Percentiles rank a stretch among this genome's conserved stretches.
phyloP scores from a whole-genome alignment of 257 asterid species.

The Eustoma russellianum region DNA sequence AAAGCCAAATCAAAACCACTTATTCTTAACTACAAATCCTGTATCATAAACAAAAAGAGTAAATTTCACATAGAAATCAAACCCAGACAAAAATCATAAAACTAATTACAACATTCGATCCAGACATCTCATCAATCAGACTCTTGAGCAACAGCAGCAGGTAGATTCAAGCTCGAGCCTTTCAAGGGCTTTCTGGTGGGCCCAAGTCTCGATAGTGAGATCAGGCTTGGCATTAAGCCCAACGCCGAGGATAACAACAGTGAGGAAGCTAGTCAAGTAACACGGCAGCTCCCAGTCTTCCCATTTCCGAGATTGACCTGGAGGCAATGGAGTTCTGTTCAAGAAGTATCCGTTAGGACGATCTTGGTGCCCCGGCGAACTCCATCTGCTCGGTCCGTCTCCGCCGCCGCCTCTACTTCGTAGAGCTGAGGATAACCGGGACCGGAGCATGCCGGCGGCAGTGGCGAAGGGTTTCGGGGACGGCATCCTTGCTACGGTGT shows the following conservation, averaged over 20 bases:
- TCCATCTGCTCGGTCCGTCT: constrained; percentile 59
- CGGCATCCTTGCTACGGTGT: constrained; percentile 30
- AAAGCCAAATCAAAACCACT: constrained; percentile 4
- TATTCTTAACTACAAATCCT: too few species aligned
- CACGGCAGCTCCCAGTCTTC: constrained; percentile 98
- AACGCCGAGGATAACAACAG: constrained; percentile 74
- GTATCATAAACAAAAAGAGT: too few species aligned
- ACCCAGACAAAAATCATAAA: background rate
- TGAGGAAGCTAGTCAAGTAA: constrained; percentile 70
- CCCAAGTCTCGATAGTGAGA: constrained; percentile 95
- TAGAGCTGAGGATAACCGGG: constrained; percentile 43
- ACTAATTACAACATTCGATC: too few species aligned
- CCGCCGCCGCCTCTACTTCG: constrained; percentile 55
- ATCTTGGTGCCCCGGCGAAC: constrained; percentile 77
- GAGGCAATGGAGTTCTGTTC: constrained; percentile 49
- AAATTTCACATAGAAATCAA: too few species aligned
- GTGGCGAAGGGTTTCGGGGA: constrained; percentile 42
- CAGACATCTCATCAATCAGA: constrained; percentile 7
- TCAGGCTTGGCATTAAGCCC: constrained; percentile 97
- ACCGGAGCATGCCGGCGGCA: constrained; percentile 46
- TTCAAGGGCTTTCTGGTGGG: constrained; percentile 93
- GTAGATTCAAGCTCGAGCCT: constrained; percentile 71
- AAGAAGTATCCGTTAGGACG: constrained; percentile 63
- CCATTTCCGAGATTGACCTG: constrained; percentile 71
- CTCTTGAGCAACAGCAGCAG: constrained; percentile 10